Evolutionary conservation across 495 filamentous ascomycete species (phyloP), one percentile per base, ranked within the genome.

Genomic region (Evansstolkia leycettana): DNA sequence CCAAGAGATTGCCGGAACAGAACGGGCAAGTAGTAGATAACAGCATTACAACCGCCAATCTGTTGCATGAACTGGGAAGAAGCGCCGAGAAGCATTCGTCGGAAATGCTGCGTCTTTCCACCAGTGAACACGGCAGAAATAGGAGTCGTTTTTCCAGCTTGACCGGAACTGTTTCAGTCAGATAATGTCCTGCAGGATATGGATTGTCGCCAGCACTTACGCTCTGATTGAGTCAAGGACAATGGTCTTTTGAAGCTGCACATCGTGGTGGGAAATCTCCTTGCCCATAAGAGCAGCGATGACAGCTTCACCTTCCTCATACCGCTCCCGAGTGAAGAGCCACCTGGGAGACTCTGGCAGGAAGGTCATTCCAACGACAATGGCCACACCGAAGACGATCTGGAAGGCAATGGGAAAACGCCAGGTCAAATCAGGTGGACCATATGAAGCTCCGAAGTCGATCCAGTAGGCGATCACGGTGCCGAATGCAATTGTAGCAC

Each of bases 1-100:
- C 57, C 41, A 42, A 88, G 74, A 13, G 73, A 76, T 8, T 67
- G 51, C 57, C 85, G 52, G 58, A 88, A 84, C 0, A 90, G 69
- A 27, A 87, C 70, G 0, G 82, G 80, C 41, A 82, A 80, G 58
- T 81, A 88, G 66, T 90, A 90, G 49, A 86, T 88, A 44, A 84
- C 79, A 9, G 81, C 82, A 39, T 88, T 88, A 57, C 80, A 84
- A 25, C 62, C 62, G 36, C 74, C 75, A 38, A 86, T 65, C 46
- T 90, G 84, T 58, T 89, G 83, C 68, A 88, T 81, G 46, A 89
- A 69, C 47, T 70, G 65, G 11, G 59, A 47, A 10, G 64, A 60
- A 42, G 66, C 62, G 29, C 65, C 60, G 23, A 65, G 50, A 38
- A 58, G 43, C 42, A 62, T 51, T 29, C 63, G 60, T 44, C 59